A percentile compares a stretch with the other conserved stretches of the same genome.
Conservation (phyloP, 768 basidiomycete species). For the Dioszegia hungarica region DNA sequence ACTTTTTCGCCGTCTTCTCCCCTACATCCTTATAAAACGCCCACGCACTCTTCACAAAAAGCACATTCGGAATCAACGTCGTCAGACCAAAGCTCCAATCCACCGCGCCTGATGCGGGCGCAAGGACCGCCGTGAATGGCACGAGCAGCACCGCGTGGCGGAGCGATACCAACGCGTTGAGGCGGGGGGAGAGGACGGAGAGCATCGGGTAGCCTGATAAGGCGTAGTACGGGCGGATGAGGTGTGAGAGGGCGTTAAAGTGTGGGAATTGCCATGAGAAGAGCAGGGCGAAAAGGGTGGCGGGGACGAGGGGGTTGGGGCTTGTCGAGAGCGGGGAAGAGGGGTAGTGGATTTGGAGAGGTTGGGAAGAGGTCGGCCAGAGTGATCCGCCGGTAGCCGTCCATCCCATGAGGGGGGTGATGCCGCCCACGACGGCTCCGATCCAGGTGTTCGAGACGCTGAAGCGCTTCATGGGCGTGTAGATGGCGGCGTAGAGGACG, state of each 20-base stretch:
- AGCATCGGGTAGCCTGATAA: constrained; percentile 93
- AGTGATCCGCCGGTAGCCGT: constrained; percentile 82
- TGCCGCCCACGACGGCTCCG: constrained; percentile 81
- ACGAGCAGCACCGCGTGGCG: constrained; percentile 67
- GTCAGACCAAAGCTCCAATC: constrained; percentile 82
- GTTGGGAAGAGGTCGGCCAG: constrained; percentile 61
- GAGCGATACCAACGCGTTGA: constrained; percentile 79
- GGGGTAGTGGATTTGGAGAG: constrained; percentile 60
- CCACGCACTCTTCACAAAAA: constrained; percentile 67
- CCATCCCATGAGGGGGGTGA: constrained; percentile 98
- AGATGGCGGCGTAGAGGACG: constrained; percentile 79
- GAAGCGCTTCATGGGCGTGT: constrained; percentile 87
- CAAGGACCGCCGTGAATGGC: constrained; percentile 70
- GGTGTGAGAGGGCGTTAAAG: constrained; percentile 86
- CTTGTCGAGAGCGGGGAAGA: constrained; percentile 47
- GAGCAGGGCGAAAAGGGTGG: constrained; percentile 74
- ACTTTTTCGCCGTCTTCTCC: constrained; percentile 58
- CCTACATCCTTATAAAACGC: constrained; percentile 65
- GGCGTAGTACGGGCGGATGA: constrained; percentile 81
- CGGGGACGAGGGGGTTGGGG: constrained; percentile 75
- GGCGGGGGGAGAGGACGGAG: constrained; percentile 66
- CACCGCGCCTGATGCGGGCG: constrained; percentile 88
- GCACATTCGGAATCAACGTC: constrained; percentile 66
- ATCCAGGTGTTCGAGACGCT: constrained; percentile 86
- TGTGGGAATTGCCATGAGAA: constrained; percentile 99